Evolutionary conservation across 2,329 filamentous ascomycete genomes (phyloP), one percentile per base, ranked within the genome.

Genomic region (Neonectria coccinea): DNA sequence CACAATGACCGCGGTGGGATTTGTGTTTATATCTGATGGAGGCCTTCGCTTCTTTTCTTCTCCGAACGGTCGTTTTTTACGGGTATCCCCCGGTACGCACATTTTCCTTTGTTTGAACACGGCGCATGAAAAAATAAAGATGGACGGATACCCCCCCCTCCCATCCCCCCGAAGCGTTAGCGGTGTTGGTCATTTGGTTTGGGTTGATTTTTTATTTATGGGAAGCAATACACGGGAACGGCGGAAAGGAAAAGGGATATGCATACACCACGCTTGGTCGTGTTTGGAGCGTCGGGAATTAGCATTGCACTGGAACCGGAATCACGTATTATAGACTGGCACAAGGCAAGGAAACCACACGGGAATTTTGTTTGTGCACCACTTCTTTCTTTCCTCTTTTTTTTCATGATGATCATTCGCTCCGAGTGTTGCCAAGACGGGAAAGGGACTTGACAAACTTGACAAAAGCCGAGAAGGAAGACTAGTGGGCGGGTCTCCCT

Each of bases 101-200:
- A 36, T 68, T 71, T 75, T 73, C 67, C 69, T 72, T 70, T 69
- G 66, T 68, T 52, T 61, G 64, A 66, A 72, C 56, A 73, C 50
- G 74, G 74, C 75, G 74, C 67, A 74, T 67, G 73, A 75, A 73
- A 72, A 72, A 71, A 68, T 71, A 71, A 74, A 75, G 73, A 74
- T 69, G 71, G 69, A 74, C 61, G 65, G 74, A 76, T 76, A 76
- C 74, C 74, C 74, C 39, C 39, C 62, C 45, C 22, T 4, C 22
- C 22, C n/a, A n/a, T n/a, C 22, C 22, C 22, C 22, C 25, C 1
- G 59, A 55, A 67, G 70, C 68, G 70, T 72, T 66, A 67, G 67
- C 42, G 71, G 71, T 72, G 71, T 71, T 73, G 64, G 70, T 64
- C 66, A 59, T 68, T 71, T 64, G 12, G 20, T 63, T 69, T 65